Evolutionary conservation across 2,329 filamentous ascomycete species (phyloP).

Genomic region (Fusarium verticillioides): DNA sequence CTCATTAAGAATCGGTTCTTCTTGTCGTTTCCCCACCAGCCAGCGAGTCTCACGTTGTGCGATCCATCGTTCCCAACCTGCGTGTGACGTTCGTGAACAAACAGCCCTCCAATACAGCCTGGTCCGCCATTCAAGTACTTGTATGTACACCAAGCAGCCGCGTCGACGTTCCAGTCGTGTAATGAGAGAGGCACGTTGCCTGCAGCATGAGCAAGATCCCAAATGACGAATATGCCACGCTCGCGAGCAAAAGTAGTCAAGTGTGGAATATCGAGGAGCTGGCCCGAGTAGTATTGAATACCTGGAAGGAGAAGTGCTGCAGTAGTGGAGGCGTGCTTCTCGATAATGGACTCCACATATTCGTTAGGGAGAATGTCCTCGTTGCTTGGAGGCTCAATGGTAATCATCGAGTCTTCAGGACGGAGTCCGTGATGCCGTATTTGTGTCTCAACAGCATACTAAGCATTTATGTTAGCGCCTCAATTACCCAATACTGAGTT

Average conservation of each 20-base stretch:
- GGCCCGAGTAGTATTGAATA: constrained; percentile 88
- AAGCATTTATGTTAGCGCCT: constrained; percentile 8
- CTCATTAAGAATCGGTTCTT: constrained; percentile 78
- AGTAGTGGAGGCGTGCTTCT: constrained; percentile 73
- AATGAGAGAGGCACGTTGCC: constrained; percentile 80
- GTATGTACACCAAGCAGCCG: constrained; percentile 88
- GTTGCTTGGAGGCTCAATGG: constrained; percentile 67
- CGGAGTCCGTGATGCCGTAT: constrained; percentile 74
- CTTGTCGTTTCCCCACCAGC: constrained; percentile 87
- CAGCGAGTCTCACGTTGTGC: constrained; percentile 73
- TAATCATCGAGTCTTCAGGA: constrained; percentile 73
- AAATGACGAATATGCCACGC: constrained; percentile 76
- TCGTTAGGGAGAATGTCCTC: constrained; percentile 70
- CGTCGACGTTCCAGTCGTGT: constrained; percentile 88
- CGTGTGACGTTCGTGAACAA: constrained; percentile 79
- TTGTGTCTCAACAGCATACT: constrained; percentile 85
- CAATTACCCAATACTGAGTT: background rate
- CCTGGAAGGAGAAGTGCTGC: constrained; percentile 82
- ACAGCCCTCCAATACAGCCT: constrained; percentile 79
- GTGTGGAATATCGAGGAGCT: constrained; percentile 79
- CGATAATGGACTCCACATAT: constrained; percentile 77
- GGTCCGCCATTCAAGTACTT: constrained; percentile 89
- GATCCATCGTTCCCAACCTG: constrained; percentile 55
- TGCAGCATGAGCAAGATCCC: constrained; percentile 85
- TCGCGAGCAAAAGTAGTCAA: constrained; percentile 80